Evolutionary conservation across 2,329 filamentous ascomycete species (phyloP), one percentile per base, ranked within the genome.

Genomic region (Periglandula ipomoeae): DNA sequence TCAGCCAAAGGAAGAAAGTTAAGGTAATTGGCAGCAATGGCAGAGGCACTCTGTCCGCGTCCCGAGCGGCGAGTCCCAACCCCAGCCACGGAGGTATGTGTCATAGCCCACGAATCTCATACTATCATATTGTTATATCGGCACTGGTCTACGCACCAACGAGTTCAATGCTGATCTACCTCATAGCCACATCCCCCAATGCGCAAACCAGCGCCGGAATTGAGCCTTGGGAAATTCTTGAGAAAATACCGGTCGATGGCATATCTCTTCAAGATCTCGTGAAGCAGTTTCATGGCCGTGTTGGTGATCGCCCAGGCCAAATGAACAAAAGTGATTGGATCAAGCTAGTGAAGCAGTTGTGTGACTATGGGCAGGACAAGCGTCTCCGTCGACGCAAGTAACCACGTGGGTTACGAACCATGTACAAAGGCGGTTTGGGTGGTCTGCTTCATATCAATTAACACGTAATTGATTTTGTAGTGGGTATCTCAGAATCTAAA

Each of bases 61-160:
- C 81, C 8, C 73, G 83, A 52, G 76, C 79, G 46, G 75, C 75
- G 26, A 87, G 82, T 58, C 84, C 80, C 58, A 70, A 65, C 50
- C 65, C 77, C 48, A 54, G 65, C 40, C 58, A 65, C 55, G 53
- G 62, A 53, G 63, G 70, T 71, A 65, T 64, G 65, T 59, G 27
- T 47, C 19, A 11, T 30, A 9, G 10, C 20, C 9, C 23, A n/a
- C 22, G 15, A 15, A 19, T 39, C 22, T 13, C n/a, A 32, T 11
- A 32, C 23, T 17, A 34, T 42, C 34, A 15, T 20, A 15, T 17
- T 26, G 6, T 17, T 7, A 27, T 15, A 38, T 41, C 26, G 7
- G 26, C 1, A n/a, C 5, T 15, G 15, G 30, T 15, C 30, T 4
- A 15, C 11, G 30, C 30, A 11, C 30, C 11, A 15, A 32, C 15